Evolutionary conservation across 352 stramenopile species (phyloP), one percentile per base, ranked within the genome.

Genomic region (Globisporangium recalcitrans): DNA sequence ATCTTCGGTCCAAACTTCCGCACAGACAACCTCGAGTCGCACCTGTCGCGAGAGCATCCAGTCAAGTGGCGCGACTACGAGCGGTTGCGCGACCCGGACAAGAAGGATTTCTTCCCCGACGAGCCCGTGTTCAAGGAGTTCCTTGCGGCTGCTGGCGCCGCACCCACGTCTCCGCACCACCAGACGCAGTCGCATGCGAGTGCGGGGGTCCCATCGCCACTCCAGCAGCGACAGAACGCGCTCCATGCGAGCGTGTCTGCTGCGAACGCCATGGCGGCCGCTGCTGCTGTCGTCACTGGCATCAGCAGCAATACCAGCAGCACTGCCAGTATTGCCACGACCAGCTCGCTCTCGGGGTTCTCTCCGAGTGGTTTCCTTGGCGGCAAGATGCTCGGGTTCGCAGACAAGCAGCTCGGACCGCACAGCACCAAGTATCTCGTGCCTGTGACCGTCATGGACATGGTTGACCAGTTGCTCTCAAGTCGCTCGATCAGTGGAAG

Each of bases 1-100:
- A 63, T 84, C 19, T 84, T 84, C 63, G 75, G 75, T 0, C 75
- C 75, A 1, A 84, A 84, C 57, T 84, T 84, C 63, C 75, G 75
- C 44, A 84, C 75, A 16, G 75, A 84, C 67, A 84, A 84, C 54
- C 60, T 84, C 48, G 75, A 84, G 64, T 81, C 73, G 24, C 75
- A 84, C 53, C 53, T 84, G 31, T 75, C 73, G 57, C 66, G 75
- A 58, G 75, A 84, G 58, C 75, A 84, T 44, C 73, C 75, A 10
- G 38, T 59, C 61, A 74, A 71, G 53, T 84, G 75, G 75, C 73
- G 72, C 32, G 75, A 81, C 58, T 84, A 79, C 73, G 75, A 84
- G 51, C 70, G 69, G 0, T 63, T 84, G 51, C 72, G 71, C 6
- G 75, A 84, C 42, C 40, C 26, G 26, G 75, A 81, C 42, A 84